phyloP scores from a whole-genome alignment of 371 early-diverging fungal genomes.

The Cokeromyces recurvatus region DNA sequence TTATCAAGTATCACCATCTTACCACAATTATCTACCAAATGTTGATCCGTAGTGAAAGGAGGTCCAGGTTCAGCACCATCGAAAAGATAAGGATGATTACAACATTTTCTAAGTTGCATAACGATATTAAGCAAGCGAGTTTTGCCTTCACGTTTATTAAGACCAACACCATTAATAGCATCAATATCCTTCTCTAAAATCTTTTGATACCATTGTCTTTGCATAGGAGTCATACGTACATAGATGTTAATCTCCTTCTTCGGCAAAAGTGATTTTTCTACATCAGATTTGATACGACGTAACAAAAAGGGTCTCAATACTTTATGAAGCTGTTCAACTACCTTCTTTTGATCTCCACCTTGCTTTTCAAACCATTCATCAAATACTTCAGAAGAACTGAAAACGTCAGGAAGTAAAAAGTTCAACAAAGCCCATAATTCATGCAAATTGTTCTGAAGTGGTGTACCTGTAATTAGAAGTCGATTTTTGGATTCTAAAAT shows the following conservation, averaged over 20 bases:
- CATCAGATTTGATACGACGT: slow-evolving; percentile 97
- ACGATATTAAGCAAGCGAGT: slow-evolving; percentile 95
- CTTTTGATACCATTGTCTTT: slow-evolving; percentile 96
- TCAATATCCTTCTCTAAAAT: slow-evolving; percentile 97
- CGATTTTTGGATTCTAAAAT: slow-evolving; percentile 85
- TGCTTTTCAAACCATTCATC: slow-evolving; percentile 84
- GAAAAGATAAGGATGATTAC: slow-evolving; percentile 99
- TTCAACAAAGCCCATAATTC: slow-evolving; percentile 99
- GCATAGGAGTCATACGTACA: slow-evolving; percentile 94
- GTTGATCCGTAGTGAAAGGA: slow-evolving; percentile 97
- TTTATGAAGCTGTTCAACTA: slow-evolving; percentile 90
- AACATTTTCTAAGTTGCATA: slow-evolving; percentile 99
- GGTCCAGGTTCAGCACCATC: slow-evolving; percentile 92
- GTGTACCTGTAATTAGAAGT: slow-evolving; percentile 98
- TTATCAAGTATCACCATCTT: slow-evolving; percentile 96
- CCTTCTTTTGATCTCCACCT: slow-evolving; percentile 77
- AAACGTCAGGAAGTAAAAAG: slow-evolving; percentile 96
- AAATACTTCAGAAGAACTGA: slow-evolving; percentile 90
- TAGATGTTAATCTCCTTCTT: slow-evolving; percentile 97
- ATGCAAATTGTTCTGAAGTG: slow-evolving; percentile 97
- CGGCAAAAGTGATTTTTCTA: slow-evolving; percentile 93
- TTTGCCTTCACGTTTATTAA: slow-evolving; percentile 70
- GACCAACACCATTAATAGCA: slow-evolving; percentile 81
- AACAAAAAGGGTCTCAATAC: slow-evolving; percentile 94
- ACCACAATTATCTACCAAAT: slow-evolving; percentile 91